These are phyloP conservation scores for Suillus subaureus DNA, from an alignment of 768 basidiomycete species.

Conservation along the genomic window DNA sequence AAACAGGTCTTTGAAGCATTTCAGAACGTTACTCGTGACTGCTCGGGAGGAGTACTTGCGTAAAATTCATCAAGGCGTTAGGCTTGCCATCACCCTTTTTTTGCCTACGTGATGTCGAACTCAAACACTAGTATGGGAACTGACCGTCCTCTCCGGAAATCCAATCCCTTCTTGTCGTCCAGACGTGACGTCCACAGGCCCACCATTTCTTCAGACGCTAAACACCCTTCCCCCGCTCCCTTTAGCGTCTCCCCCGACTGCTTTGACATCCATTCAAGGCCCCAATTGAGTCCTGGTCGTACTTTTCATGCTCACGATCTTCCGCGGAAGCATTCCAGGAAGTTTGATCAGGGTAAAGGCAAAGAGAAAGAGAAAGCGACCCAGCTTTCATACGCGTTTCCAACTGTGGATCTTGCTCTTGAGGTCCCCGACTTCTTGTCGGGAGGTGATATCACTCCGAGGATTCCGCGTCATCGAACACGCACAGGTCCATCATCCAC, in stretches of 20 bases:
- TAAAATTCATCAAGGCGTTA: constrained; percentile 2
- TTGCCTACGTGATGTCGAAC: constrained; percentile 21
- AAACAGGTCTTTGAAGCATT: background rate
- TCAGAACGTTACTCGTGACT: background rate
- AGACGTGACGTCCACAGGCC: constrained; percentile 48
- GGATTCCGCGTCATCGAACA: constrained; percentile 52
- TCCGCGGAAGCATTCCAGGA: constrained; percentile 28
- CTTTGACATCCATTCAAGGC: constrained; percentile 49
- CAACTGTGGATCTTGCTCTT: constrained; percentile 27
- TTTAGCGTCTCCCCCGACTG: constrained; percentile 35
- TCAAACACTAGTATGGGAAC: constrained; percentile 15
- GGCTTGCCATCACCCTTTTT: background rate
- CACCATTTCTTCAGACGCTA: constrained; percentile 18
- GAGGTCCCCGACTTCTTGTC: constrained; percentile 29
- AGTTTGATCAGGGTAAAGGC: constrained; percentile 26
- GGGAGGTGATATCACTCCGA: constrained; percentile 34
- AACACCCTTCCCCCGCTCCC: constrained; percentile 15
- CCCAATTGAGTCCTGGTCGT: constrained; percentile 40
- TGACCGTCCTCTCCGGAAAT: constrained; percentile 51
- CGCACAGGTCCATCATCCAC: constrained; percentile 57
- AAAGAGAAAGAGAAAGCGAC: constrained; percentile 30
- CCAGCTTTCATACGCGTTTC: constrained; percentile 27
- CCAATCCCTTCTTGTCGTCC: constrained; percentile 59
- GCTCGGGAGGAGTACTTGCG: background rate
- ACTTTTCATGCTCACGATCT: constrained; percentile 14